Base-by-base conservation (phyloP, 768 basidiomycete species). In the Lactarius pseudohatsudake region DNA sequence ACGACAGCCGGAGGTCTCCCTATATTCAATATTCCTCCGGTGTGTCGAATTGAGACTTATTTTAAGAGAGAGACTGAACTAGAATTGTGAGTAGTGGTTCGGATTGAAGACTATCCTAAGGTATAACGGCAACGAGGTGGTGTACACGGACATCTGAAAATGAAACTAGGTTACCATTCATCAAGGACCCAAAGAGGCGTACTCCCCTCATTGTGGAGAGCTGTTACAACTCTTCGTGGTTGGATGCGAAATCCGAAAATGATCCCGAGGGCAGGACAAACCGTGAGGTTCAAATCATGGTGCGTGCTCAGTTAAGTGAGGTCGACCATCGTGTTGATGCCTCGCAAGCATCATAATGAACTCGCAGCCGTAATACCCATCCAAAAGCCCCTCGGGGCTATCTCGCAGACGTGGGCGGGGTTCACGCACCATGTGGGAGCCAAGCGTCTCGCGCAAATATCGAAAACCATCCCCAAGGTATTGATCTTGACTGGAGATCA, bases 331-430 rank as follows among this genome's bases (percentile, higher is more conserved):
- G 32, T 43, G 11, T 34, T 61, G 22, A 53, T 45, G 22, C n/a
- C 22, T n/a, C 15, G 28, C n/a, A 38, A 91, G 88, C 65, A 70
- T 2, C 81, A 80, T 69, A 74, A 78, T 47, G 75, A 72, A 20
- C 85, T 87, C 26, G 76, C 85, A 18, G 70, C 75, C 4, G 76
- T 83, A 9, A 86, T 87, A 1, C 82, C 80, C 41, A 84, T 83
- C 2, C 92, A 92, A 69, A 78, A 77, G 3, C 74, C 87, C 60
- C 65, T 83, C n/a, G 92, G 92, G 0, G 76, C 83, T 32, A 64
- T 94, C 20, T 91, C 88, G 11, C 93, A 94, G 74, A 86, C 89
- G 84, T 79, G 78, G 16, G 90, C 91, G 0, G 86, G 72, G 0
- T 68, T 90, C 0, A 88, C 86, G 0, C 91, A 93, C 72, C 72